phyloP scores from a whole-genome alignment of 106 monocot genomes.

The Apostasia shenzhenica region DNA sequence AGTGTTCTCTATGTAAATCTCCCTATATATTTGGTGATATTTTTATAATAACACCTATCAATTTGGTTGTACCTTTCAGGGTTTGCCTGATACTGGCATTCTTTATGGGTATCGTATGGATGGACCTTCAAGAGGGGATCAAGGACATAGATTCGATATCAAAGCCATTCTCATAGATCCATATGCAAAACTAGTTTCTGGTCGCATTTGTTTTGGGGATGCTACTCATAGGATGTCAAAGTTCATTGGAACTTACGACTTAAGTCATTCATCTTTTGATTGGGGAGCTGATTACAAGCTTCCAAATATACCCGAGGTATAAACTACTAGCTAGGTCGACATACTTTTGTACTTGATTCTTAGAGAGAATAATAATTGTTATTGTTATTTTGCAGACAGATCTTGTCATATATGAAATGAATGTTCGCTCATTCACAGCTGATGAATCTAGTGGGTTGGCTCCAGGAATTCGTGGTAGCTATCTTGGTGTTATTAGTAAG shows the following conservation, averaged over 20 bases:
- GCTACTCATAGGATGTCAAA: conserved; percentile 33
- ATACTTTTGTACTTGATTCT: not conserved
- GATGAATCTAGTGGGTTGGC: conserved; percentile 84
- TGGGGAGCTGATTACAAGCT: conserved; percentile 86
- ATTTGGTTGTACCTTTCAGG: conserved; percentile 28
- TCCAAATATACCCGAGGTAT: conserved; percentile 89
- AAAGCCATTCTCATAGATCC: conserved; percentile 79
- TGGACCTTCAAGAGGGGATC: conserved; percentile 66
- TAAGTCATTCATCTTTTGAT: conserved; percentile 57
- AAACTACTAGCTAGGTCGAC: not conserved
- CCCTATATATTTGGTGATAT: too few relatives aligned
- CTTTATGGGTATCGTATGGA: conserved; percentile 78
- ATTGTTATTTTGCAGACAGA: conserved; percentile 49
- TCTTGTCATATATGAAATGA: conserved; percentile 99
- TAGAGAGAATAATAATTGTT: not conserved
- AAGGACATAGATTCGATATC: conserved; percentile 84
- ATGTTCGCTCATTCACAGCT: conserved; percentile 78
- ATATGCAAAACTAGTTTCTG: conserved; percentile 87
- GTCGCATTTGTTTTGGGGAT: conserved; percentile 80
- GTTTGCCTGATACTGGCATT: conserved; percentile 60
- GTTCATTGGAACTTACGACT: conserved; percentile 85
- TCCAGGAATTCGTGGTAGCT: conserved; percentile 66
- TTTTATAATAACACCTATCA: not conserved
- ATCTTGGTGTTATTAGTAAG: conserved; percentile 91
- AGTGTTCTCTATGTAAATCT: too few relatives aligned